phyloP scores from a whole-genome alignment of 495 filamentous ascomycete genomes.

The Talaromyces adpressus region DNA sequence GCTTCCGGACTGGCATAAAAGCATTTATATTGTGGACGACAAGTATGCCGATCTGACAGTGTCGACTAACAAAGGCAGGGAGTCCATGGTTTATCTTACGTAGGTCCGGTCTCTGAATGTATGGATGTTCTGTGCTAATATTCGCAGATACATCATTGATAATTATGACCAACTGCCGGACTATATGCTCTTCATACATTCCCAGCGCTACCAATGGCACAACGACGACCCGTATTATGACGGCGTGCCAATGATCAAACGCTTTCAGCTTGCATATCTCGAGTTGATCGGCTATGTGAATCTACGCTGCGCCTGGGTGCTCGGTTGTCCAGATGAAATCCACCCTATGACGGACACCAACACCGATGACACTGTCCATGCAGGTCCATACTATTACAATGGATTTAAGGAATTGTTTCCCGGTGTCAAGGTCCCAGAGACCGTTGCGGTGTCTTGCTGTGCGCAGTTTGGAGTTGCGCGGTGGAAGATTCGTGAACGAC shows the following conservation, averaged over 20 bases:
- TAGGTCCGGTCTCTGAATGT: slow-evolving; percentile 21
- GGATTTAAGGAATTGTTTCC: slow-evolving; percentile 54
- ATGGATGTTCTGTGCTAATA: neutral
- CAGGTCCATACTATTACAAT: slow-evolving; percentile 41
- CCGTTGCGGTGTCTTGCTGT: slow-evolving; percentile 56
- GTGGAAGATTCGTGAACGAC: slow-evolving; percentile 38
- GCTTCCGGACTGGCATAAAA: slow-evolving; percentile 42
- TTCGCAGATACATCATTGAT: slow-evolving; percentile 53
- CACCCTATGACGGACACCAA: slow-evolving; percentile 37
- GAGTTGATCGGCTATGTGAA: slow-evolving; percentile 54
- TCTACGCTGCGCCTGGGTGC: slow-evolving; percentile 56
- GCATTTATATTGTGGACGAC: slow-evolving; percentile 47
- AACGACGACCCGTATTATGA: slow-evolving; percentile 46
- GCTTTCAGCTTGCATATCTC: slow-evolving; percentile 49
- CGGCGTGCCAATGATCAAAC: slow-evolving; percentile 40
- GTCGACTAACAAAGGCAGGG: slow-evolving; percentile 46
- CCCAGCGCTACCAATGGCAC: slow-evolving; percentile 59
- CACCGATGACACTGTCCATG: slow-evolving; percentile 31
- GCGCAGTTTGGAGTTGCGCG: slow-evolving; percentile 65
- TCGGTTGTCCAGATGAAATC: slow-evolving; percentile 57
- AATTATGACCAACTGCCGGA: slow-evolving; percentile 55
- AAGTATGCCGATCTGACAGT: slow-evolving; percentile 39
- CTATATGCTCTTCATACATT: slow-evolving; percentile 55
- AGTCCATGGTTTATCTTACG: slow-evolving; percentile 54
- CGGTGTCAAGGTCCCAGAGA: slow-evolving; percentile 33